Base-by-base conservation (phyloP, 1,284 basidiomycete species). In the Trichosporon coremiiforme region DNA sequence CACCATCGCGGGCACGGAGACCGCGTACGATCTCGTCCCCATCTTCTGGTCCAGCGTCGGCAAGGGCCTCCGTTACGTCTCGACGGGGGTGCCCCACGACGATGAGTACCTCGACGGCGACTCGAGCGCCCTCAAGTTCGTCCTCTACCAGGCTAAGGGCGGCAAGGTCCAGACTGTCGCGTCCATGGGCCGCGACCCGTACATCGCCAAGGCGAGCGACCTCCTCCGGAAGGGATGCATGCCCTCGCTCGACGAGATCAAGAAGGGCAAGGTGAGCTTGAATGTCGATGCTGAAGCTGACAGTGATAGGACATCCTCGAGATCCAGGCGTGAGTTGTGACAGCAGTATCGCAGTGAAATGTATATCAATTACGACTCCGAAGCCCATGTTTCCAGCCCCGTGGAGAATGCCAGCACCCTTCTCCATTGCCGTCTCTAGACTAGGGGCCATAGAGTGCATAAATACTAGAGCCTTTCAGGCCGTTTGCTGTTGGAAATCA, bases 31-130 rank as follows among this genome's bases (percentile, higher is more conserved):
- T 70, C 94, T 94, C 83, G 85, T 93, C 7, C 93, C 94, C 0
- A 85, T 95, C 66, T 97, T 97, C 84, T 97, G 94, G 94, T 84
- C 84, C 25, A 80, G 85, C 80, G 87, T 92, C 83, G 91, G 91
- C 47, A 88, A 89, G 77, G 90, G 91, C 78, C 85, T 97, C 67
- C 87, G 94, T 60, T 97, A 95, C 83, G 90, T 90, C 75, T 92
- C 93, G 7, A 84, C 89, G 15, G 86, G 86, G 2, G 81, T 80
- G 20, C 86, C 87, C 1, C 90, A 86, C 76, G 91, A 95, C 74
- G 90, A 92, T 71, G 84, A 91, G 35, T 88, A 90, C 77, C 87
- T 95, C 73, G 88, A 91, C 72, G 95, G 95, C 2, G 87, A 90
- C 79, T 87, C 80, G 29, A 87, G 86, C 2, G 92, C 92, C 75